Base-by-base conservation (phyloP, 768 basidiomycete species). In the Naganishia vishniacii region DNA sequence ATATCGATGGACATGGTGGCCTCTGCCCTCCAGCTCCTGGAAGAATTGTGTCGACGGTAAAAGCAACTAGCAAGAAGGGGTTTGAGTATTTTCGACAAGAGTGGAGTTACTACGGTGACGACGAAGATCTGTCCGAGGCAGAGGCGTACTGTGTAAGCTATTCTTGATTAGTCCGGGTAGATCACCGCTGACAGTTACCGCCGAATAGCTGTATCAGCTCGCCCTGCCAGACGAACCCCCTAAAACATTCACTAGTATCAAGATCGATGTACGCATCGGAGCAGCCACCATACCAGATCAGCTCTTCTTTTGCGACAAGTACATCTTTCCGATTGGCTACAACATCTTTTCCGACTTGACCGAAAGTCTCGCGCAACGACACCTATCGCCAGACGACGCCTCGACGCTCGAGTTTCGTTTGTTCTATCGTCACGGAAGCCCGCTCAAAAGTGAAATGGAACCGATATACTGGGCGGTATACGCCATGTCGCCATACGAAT, bases 31-130 rank as follows among this genome's bases (percentile, higher is more conserved):
- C 37, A 13, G 23, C 53, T 15, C 37, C n/a, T 8, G 53, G 53
- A 9, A 56, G 37, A 34, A 56, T 56, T 23, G 20, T 6, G 9
- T 56, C 53, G 37, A 37, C 20, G 12, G 53, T 56, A 1, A 41
- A 26, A 20, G 53, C 53, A 7, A 37, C 37, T 3, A 34, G 20
- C 1, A 37, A 26, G 37, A 37, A 20, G 23, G 53, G 53, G 13
- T 56, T 41, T 26, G 31, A 41, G 23, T 56, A 56, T 18, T n/a
- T 23, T 40, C 32, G 53, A 11, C 20, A 56, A 4, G 37, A 56
- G 37, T 56, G 53, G 53, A 56, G 53, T 25, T 56, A 56, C 26
- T 56, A 56, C 26, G 53, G 53, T n/a, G 53, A 56, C 11, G 53
- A 56, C 16, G 53, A 56, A 6, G 53, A 56, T n/a, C 37, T 56